Evolutionary conservation across 176 grass and related monocot genomes (phyloP).

Genomic region (Carex scoparia): DNA sequence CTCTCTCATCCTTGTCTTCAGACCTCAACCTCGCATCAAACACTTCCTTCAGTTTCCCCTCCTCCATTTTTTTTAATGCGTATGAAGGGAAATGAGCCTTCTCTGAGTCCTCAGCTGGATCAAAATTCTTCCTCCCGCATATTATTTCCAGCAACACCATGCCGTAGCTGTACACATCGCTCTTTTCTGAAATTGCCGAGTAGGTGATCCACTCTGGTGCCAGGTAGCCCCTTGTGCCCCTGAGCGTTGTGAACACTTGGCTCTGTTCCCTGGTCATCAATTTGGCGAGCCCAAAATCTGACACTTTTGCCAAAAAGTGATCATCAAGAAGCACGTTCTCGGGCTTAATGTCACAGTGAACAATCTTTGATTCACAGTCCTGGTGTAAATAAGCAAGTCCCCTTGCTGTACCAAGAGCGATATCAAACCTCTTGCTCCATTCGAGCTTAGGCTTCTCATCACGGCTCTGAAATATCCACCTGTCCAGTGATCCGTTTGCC

Average conservation of each 20-base stretch:
- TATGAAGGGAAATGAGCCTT: slow-evolving; percentile 87
- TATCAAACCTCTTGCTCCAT: slow-evolving; percentile 75
- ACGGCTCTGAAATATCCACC: slow-evolving; percentile 67
- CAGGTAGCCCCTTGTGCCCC: slow-evolving; percentile 81
- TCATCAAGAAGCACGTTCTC: slow-evolving; percentile 93
- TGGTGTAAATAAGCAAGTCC: slow-evolving; percentile 85
- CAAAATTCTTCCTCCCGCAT: slow-evolving; percentile 75
- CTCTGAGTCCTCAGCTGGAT: slow-evolving; percentile 56
- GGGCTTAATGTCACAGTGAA: slow-evolving; percentile 97
- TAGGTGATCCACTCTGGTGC: slow-evolving; percentile 93
- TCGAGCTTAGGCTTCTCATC: slow-evolving; percentile 35
- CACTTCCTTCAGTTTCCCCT: slow-evolving; percentile 50
- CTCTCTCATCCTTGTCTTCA: slow-evolving; percentile 47
- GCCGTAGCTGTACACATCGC: slow-evolving; percentile 90
- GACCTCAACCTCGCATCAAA: slow-evolving; percentile 46
- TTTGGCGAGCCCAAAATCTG: slow-evolving; percentile 97
- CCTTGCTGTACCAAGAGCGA: slow-evolving; percentile 82
- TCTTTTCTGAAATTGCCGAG: slow-evolving; percentile 88
- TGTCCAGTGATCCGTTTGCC: slow-evolving; percentile 77
- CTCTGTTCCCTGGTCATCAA: slow-evolving; percentile 98
- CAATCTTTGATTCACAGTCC: slow-evolving; percentile 86
- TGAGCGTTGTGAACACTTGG: slow-evolving; percentile 84
- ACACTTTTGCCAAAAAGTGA: slow-evolving; percentile 76
- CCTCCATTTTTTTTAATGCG: slow-evolving; percentile 76
- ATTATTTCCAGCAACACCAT: slow-evolving; percentile 97